Base-by-base conservation (phyloP, 2,329 filamentous ascomycete species). In the Didymellaceae sp. region DNA sequence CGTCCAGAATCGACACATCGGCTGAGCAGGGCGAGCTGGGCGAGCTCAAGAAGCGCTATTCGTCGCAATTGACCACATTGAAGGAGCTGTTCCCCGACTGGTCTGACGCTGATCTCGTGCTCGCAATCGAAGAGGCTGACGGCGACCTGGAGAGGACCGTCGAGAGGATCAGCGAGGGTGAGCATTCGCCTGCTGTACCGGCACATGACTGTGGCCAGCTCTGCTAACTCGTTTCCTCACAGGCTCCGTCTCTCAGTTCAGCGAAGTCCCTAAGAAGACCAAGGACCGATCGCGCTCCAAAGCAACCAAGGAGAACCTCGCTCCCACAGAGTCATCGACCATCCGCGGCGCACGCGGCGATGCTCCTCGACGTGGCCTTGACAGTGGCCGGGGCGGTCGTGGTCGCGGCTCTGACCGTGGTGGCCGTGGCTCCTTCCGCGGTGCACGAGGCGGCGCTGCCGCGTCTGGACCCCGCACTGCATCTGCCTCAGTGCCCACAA, bases 31-130 rank as follows among this genome's bases (percentile, higher is more conserved):
- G 90, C 74, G 92, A 97, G 76, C 83, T 97, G 62, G 90, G 88
- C 71, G 86, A 95, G 77, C 86, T 97, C 72, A 95, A 95, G 84
- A 91, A 90, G 81, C 86, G 90, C 74, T 94, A 96, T 73, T 84
- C 88, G 68, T 79, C 80, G 68, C 90, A 93, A 78, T 84, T 96
- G 65, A 81, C 81, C 56, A 86, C 87, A 67, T 86, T 99, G 73
- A 91, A 90, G 78, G 92, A 96, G 75, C 87, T 97, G 79, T 97
- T 96, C 79, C 86, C 90, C 53, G 88, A 91, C 75, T 97, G 93
- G 94, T 93, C 91, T 65, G 90, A 96, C 70, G 90, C 92, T 74
- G 93, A 97, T 74, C 85, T 97, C 58, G 86, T 97, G 59, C 94
- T 94, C 74, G 92, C 92, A 56, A 82, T 99, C 53, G 86, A 96